Percentiles rank a stretch among this genome's conserved stretches.
Evolutionary conservation across 1,139 yeast genomes (phyloP).

Genomic region (Scheffersomyces parashehatae): DNA sequence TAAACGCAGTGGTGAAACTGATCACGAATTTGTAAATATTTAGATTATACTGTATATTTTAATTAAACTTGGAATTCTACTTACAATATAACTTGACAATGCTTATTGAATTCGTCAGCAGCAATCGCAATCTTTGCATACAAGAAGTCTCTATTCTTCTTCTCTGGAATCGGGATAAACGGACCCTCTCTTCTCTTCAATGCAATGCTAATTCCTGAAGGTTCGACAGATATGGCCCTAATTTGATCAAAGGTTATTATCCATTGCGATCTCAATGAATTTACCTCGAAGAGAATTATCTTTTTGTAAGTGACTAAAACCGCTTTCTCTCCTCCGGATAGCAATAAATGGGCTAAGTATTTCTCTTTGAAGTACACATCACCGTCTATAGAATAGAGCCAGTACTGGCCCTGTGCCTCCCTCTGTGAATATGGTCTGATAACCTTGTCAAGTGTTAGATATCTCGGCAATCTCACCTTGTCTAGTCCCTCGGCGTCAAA

Average conservation of each 20-base stretch:
- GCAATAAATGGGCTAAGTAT: conserved; percentile 81
- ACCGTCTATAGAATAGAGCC: conserved; percentile 83
- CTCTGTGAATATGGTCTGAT: conserved; percentile 75
- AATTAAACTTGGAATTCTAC: background rate
- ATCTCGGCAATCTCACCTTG: conserved; percentile 81
- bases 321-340: conserved; percentile 79
- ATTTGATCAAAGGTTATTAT: conserved; percentile 60
- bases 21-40: conserved; percentile 12
- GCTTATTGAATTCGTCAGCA: conserved; percentile 75
- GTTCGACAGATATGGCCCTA: conserved; percentile 70
- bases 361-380: conserved; percentile 72
- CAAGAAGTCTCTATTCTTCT: conserved; percentile 60
- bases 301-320: conserved; percentile 74
- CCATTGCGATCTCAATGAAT: conserved; percentile 65
- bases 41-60: conserved; percentile 4
- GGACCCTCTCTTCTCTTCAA: conserved; percentile 63
- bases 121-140: conserved; percentile 79
- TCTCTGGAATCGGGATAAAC: conserved; percentile 80
- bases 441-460: conserved; percentile 66
- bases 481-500: conserved; percentile 80
- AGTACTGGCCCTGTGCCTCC: conserved; percentile 92
- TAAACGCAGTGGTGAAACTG: conserved; percentile 44
- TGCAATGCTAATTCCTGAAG: conserved; percentile 74
- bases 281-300: conserved; percentile 70
- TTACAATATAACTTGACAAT: conserved; percentile 44